Base-by-base conservation (phyloP, 192 early-diverging fungal species). In the Phycomyces nitens region DNA sequence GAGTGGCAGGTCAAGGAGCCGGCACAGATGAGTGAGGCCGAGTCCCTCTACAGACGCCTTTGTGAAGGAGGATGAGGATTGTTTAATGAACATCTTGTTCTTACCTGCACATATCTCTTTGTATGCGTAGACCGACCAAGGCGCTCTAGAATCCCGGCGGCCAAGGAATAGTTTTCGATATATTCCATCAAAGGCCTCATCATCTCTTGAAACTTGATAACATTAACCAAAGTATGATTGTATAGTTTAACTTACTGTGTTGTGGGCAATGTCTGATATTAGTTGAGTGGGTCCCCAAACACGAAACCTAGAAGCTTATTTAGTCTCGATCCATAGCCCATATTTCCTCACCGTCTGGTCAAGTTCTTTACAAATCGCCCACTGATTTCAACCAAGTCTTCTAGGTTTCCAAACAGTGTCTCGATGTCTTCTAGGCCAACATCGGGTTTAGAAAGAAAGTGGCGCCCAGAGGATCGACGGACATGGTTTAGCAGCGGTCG, bases 201-300 rank as follows among this genome's bases (percentile, higher is more conserved):
- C 44, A 47, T 47, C 11, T 47, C 44, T 18, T 47, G 44, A 2
- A 47, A 47, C 44, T 47, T n/a, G 3, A 7, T 18, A 47, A 34
- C 29, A 16, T 21, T 39, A 20, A 12, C 21, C 9, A 39, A 58
- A 43, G 6, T 11, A 20, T 43, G 39, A 20, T 4, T 29, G n/a
- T 29, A 38, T 0, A 12, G 27, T 18, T 14, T 3, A 10, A 16
- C 12, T 42, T 60, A 60, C 58, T 41, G 41, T 18, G 11, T 6
- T 23, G 5, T 24, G 0, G 10, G 43, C 3, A 16, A 60, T 12
- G 23, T 60, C 58, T 41, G 58, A 60, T 20, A 60, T 18, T 21
- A 60, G 23, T 24, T 60, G 58, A 3, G 41, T 41, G 7, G 58
- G 58, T 10, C 58, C 58, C 58, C 58, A 60, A 7, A 60, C 43